phyloP scores from a whole-genome alignment of 2,329 filamentous ascomycete species.

The Fusarium redolens region DNA sequence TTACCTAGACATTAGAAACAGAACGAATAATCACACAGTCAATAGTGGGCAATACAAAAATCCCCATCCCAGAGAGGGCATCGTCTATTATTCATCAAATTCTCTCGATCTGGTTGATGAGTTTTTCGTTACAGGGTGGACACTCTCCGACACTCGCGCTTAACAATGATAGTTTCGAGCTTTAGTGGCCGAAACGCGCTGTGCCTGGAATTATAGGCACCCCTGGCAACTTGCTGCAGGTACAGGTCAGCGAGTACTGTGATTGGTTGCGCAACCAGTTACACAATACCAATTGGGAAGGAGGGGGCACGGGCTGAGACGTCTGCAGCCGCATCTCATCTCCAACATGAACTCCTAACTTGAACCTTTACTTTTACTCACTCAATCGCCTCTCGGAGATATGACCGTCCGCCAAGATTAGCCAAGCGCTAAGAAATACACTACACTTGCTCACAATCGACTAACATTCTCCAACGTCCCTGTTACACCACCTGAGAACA shows the following conservation, averaged over 20 bases:
- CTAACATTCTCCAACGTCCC: conserved; percentile 32
- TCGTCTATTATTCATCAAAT: not conserved
- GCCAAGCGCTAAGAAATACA: conserved; percentile 33
- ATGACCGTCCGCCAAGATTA: conserved; percentile 25
- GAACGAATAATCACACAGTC: not conserved
- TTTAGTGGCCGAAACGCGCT: conserved; percentile 40
- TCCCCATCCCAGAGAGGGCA: not conserved
- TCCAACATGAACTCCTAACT: conserved; percentile 12
- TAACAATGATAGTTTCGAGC: conserved; percentile 33
- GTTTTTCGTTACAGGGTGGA: conserved; percentile 18
- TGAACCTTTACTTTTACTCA: conserved; percentile 1
- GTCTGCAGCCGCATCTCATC: conserved; percentile 36
- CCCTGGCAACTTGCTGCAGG: conserved; percentile 25
- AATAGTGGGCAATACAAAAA: not conserved
- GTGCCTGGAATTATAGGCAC: conserved; percentile 23
- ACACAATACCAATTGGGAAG: conserved; percentile 19
- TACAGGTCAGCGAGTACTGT: not conserved
- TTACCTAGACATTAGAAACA: conserved; percentile 9
- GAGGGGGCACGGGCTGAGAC: conserved; percentile 36
- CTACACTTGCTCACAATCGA: conserved; percentile 3
- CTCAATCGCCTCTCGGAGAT: conserved; percentile 9
- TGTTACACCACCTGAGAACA: conserved; percentile 31
- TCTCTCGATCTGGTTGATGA: not conserved
- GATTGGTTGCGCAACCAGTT: conserved; percentile 35
- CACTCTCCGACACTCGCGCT: conserved; percentile 31